A percentile compares a stretch with the other conserved stretches of the same genome.
These are phyloP conservation scores for Kodamaea nitidulidarum DNA, from an alignment of 805 yeast genomes.

Conservation along the genomic window DNA sequence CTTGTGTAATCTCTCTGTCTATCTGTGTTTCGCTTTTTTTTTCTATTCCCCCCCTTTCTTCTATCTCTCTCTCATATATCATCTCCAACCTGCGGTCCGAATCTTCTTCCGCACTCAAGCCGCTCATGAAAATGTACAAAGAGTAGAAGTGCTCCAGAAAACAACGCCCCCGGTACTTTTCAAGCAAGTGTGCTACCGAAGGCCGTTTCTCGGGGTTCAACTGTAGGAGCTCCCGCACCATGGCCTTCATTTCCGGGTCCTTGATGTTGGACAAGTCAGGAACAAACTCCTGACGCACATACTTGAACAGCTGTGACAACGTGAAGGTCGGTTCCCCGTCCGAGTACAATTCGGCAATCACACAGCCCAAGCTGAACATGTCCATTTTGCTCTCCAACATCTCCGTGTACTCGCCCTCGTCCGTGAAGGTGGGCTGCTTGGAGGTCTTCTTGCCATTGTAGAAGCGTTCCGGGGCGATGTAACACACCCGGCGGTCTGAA, in stretches of 20 bases:
- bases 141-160: conserved; percentile 67
- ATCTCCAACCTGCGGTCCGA: not conserved
- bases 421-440: conserved; percentile 15
- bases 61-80: not conserved
- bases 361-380: conserved; percentile 79
- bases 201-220: conserved; percentile 60
- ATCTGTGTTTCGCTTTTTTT: too few species aligned
- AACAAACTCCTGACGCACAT: conserved; percentile 59
- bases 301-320: conserved; percentile 81
- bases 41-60: too few species aligned
- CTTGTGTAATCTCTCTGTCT: too few species aligned
- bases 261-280: conserved; percentile 61
- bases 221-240: conserved; percentile 62
- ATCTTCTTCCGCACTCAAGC: not conserved
- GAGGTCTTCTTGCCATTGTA: conserved; percentile 28
- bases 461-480: conserved; percentile 93
- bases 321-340: conserved; percentile 89
- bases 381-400: conserved; percentile 66
- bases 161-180: conserved; percentile 42
- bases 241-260: conserved; percentile 45
- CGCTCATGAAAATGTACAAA: conserved; percentile 5
- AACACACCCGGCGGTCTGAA: conserved; percentile 80
- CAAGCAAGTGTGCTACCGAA: conserved; percentile 51
- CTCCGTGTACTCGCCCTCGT: conserved; percentile 22
- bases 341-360: conserved; percentile 79